Conservation (phyloP, 2,329 filamentous ascomycete genomes). For the Torrubiella hemipterigena region DNA sequence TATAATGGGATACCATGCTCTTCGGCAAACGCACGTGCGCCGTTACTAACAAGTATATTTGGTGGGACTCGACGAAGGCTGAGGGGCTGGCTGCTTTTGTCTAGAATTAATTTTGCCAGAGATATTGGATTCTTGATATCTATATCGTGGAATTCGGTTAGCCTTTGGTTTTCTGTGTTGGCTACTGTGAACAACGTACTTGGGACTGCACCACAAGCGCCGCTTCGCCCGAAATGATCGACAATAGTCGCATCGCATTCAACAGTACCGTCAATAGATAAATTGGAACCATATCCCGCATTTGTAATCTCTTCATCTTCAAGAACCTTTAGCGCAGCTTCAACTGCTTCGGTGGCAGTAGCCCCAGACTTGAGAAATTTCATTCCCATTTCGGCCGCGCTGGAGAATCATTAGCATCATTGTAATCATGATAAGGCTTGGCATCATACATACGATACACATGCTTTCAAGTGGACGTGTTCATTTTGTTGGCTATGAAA, state of each 20-base stretch:
- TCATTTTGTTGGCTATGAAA: constrained; percentile 88
- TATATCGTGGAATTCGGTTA: constrained; percentile 23
- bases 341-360: constrained; percentile 76
- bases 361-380: constrained; percentile 65
- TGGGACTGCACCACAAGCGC: constrained; percentile 81
- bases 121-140: constrained; percentile 90
- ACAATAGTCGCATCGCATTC: constrained; percentile 93
- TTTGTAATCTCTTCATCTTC: constrained; percentile 96
- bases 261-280: constrained; percentile 79
- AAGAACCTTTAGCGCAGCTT: constrained; percentile 74
- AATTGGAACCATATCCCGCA: constrained; percentile 88
- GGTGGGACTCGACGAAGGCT: constrained; percentile 82
- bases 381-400: constrained; percentile 79
- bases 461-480: constrained; percentile 69
- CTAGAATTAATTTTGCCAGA: constrained; percentile 71
- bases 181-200: constrained; percentile 44
- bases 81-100: constrained; percentile 63
- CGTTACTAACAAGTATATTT: constrained; percentile 78
- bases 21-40: constrained; percentile 75
- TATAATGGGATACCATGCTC: constrained; percentile 64
- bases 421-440: not conserved
- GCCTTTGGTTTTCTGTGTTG: constrained; percentile 4
- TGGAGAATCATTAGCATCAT: constrained; percentile 21
- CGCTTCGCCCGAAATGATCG: constrained; percentile 81
- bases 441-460: constrained; percentile 58